These are phyloP conservation scores for Striga asiatica DNA, from an alignment of 257 asterid genomes.

Conservation along the genomic window DNA sequence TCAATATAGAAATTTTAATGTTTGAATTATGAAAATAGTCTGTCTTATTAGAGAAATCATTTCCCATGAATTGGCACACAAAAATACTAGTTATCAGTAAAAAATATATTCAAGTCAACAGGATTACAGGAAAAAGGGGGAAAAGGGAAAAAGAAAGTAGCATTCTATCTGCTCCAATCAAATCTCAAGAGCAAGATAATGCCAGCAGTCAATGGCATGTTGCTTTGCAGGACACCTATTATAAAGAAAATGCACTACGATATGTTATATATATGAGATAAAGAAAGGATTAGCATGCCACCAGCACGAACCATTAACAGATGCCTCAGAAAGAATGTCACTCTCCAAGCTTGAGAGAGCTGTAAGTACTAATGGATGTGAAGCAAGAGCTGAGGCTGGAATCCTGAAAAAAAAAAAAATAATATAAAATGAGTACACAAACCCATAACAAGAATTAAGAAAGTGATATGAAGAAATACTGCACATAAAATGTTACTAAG, in stretches of 20 bases:
- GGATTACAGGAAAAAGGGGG: neutral
- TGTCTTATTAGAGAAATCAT: slow-evolving; percentile 1
- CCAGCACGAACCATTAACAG: slow-evolving; percentile 70
- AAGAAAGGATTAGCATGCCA: slow-evolving; percentile 15
- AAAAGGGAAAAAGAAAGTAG: neutral
- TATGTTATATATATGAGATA: neutral
- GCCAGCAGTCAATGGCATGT: neutral
- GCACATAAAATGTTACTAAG: neutral
- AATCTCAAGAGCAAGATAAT: slow-evolving; percentile 9
- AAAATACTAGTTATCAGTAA: slow-evolving; percentile 3
- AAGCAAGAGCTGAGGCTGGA: slow-evolving; percentile 79
- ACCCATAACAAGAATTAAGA: slow-evolving; percentile 5
- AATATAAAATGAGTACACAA: slow-evolving; percentile 14
- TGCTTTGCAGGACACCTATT: slow-evolving; percentile 11
- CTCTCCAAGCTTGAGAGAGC: slow-evolving; percentile 86
- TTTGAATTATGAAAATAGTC: neutral
- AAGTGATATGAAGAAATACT: slow-evolving; percentile 11
- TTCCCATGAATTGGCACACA: neutral
- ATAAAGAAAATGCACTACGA: slow-evolving; percentile 10
- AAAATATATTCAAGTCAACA: slow-evolving; percentile 13
- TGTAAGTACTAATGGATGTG: slow-evolving; percentile 78
- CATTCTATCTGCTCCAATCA: slow-evolving; percentile 7
- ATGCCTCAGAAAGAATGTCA: slow-evolving; percentile 75
- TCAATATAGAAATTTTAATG: neutral
- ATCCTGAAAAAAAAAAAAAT: slow-evolving; percentile 60